These are phyloP conservation scores for Pseudoscleropodium purum DNA, from an alignment of 225 moss, liverwort and hornwort genomes.

Conservation along the genomic window DNA sequence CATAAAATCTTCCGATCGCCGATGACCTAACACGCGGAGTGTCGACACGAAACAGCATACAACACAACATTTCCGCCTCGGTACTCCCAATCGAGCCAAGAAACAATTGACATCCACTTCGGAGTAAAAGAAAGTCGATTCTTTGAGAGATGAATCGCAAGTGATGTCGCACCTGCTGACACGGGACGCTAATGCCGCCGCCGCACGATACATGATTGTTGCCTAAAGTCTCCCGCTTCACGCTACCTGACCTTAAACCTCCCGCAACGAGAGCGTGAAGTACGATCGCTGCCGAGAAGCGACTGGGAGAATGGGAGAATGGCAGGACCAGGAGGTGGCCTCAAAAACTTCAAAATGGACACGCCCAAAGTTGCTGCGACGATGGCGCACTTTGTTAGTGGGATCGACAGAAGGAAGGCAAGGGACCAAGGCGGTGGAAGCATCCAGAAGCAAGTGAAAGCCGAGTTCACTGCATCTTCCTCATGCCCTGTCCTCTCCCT, in stretches of 20 bases:
- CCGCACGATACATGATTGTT: conserved; percentile 45
- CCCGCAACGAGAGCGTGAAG: not conserved
- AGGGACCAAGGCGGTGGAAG: not conserved
- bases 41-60: not conserved
- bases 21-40: not conserved
- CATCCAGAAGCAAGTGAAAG: not conserved
- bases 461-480: not conserved
- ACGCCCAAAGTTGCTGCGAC: not conserved
- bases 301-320: not conserved
- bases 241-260: not conserved
- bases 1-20: not conserved
- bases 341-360: not conserved
- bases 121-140: too few species aligned
- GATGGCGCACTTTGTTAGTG: not conserved
- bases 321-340: not conserved
- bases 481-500: not conserved
- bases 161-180: conserved; percentile 15
- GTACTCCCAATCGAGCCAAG: not conserved
- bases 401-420: not conserved
- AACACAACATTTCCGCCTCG: not conserved
- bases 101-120: not conserved
- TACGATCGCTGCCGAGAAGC: not conserved
- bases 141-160: not conserved
- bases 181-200: conserved; percentile 41
- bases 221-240: not conserved